Evolutionary conservation across 2,329 filamentous ascomycete species (phyloP).

Genomic region (Pseudogymnoascus sp.): DNA sequence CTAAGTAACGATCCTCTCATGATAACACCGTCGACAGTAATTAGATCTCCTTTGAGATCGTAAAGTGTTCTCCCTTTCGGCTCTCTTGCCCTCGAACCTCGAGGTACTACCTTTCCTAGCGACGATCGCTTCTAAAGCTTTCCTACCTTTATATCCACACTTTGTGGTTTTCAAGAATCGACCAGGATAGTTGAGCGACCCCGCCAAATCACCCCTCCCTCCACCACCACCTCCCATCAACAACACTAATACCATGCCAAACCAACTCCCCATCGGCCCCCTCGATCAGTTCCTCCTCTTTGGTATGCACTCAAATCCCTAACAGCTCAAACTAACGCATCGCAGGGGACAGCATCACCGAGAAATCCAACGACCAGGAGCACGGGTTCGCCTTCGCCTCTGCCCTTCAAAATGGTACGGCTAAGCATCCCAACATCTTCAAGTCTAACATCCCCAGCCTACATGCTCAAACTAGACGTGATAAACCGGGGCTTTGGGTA

Average conservation of each 20-base stretch:
- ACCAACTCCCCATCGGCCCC: neutral
- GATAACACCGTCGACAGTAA: too few relatives aligned
- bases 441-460: slow-evolving; percentile 15
- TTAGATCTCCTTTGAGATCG: too few relatives aligned
- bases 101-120: too few relatives aligned
- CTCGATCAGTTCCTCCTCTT: slow-evolving; percentile 20
- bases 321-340: neutral
- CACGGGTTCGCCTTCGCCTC: slow-evolving; percentile 22
- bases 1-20: too few relatives aligned
- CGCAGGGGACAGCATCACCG: slow-evolving; percentile 24
- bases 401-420: slow-evolving; percentile 21
- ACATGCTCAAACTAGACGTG: slow-evolving; percentile 20
- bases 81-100: too few relatives aligned
- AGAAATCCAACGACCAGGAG: slow-evolving; percentile 18
- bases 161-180: too few relatives aligned
- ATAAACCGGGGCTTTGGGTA: slow-evolving; percentile 22
- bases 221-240: too few relatives aligned
- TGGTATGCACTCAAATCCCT: slow-evolving; percentile 11
- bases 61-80: too few relatives aligned
- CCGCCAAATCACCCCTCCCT: too few relatives aligned
- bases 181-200: too few relatives aligned
- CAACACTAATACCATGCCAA: neutral
- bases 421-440: neutral
- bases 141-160: too few relatives aligned
- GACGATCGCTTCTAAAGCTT: too few relatives aligned